Conservation (phyloP, 1,284 basidiomycete genomes). For the Melampsora abietis-canadensis region DNA sequence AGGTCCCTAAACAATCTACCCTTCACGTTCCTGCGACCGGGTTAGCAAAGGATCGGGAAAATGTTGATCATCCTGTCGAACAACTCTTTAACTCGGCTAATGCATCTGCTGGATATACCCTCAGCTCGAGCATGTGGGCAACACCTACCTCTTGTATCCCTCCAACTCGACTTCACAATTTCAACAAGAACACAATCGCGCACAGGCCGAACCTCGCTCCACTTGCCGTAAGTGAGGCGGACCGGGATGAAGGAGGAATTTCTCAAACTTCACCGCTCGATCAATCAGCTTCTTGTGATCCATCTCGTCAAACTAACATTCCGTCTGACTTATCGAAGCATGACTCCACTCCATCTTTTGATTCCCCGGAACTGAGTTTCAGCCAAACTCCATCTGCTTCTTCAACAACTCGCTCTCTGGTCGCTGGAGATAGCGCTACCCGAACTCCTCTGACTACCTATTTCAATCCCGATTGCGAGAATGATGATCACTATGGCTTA, state of each 20-base stretch:
- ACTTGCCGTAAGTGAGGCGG: not conserved
- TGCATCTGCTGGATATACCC: constrained; percentile 33
- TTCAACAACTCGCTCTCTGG: constrained; percentile 31
- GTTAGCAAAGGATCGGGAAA: not conserved
- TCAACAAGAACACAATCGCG: constrained; percentile 7
- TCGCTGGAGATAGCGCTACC: constrained; percentile 21
- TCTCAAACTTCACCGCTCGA: too few species aligned
- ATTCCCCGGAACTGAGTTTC: constrained; percentile 41
- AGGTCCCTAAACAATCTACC: constrained; percentile 6
- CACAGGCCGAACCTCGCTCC: not conserved
- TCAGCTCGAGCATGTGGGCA: constrained; percentile 43
- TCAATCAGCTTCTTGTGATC: not conserved
- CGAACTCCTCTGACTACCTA: not conserved
- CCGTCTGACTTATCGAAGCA: constrained; percentile 2
- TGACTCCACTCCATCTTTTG: constrained; percentile 12
- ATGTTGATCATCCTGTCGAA: not conserved
- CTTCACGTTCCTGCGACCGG: not conserved
- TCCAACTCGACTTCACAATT: constrained; percentile 5
- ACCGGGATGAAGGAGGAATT: not conserved
- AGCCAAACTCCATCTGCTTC: constrained; percentile 36
- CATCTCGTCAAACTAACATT: not conserved
- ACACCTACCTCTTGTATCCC: constrained; percentile 6
- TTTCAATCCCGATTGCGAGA: not conserved
- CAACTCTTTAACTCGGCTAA: not conserved
- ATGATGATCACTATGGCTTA: constrained; percentile 9